A percentile compares a stretch with the other conserved stretches of the same genome.
Evolutionary conservation across 2,329 filamentous ascomycete species (phyloP).

Genomic region (Lasiodiplodia sp.): DNA sequence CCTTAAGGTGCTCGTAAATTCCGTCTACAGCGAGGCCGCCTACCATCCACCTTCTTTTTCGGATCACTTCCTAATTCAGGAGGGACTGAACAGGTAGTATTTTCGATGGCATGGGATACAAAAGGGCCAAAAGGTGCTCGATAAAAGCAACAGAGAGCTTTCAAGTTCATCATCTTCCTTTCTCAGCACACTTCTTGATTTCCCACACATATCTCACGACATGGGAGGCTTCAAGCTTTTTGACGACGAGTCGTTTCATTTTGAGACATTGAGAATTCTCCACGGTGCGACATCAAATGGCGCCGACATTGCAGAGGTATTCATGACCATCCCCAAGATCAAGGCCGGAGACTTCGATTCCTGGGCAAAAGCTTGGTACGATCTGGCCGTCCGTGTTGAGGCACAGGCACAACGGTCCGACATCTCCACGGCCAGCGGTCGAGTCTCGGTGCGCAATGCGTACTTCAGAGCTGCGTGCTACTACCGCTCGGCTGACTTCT

Average conservation of each 20-base stretch:
- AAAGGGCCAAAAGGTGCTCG: too few species aligned
- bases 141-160: too few species aligned
- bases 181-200: too few species aligned
- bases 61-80: too few species aligned
- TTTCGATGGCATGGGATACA: too few species aligned
- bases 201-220: not conserved
- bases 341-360: not conserved
- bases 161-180: too few species aligned
- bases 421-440: not conserved
- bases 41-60: too few species aligned
- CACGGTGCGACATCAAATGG: not conserved
- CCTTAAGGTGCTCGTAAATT: too few species aligned
- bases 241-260: not conserved
- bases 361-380: not conserved
- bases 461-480: constrained; percentile 11
- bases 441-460: not conserved
- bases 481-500: constrained; percentile 14
- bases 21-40: too few species aligned
- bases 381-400: not conserved
- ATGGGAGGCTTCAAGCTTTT: not conserved
- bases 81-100: too few species aligned
- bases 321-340: not conserved
- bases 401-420: not conserved
- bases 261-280: not conserved
- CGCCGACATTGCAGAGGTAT: not conserved